phyloP scores from a whole-genome alignment of 2,329 filamentous ascomycete species.

The Scopulariopsis brevicaulis region DNA sequence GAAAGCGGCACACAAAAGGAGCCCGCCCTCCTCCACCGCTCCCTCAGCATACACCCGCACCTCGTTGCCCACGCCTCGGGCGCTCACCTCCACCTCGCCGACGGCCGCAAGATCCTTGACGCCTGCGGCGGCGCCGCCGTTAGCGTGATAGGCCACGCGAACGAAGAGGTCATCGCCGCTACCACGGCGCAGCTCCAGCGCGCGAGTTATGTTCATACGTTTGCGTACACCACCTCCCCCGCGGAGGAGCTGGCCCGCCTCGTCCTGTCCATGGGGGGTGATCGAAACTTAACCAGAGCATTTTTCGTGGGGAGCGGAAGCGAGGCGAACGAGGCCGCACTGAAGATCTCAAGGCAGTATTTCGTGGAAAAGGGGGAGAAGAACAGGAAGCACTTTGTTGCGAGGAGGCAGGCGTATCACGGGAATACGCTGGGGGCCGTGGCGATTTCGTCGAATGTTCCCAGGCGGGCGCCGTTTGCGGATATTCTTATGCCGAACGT shows the following conservation, averaged over 20 bases:
- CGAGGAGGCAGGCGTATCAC: conserved; percentile 31
- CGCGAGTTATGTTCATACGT: conserved; percentile 31
- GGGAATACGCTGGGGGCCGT: conserved; percentile 51
- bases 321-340: conserved; percentile 31
- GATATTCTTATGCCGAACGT: conserved; percentile 41
- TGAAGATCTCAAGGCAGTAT: conserved; percentile 38
- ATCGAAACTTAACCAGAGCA: conserved; percentile 18
- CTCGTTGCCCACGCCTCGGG: conserved; percentile 3
- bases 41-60: not conserved
- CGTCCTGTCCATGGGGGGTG: conserved; percentile 24
- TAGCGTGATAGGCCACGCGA: conserved; percentile 57
- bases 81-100: conserved; percentile 11
- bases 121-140: conserved; percentile 65
- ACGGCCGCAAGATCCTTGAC: conserved; percentile 52
- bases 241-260: conserved; percentile 20
- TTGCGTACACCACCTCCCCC: conserved; percentile 35
- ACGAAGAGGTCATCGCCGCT: conserved; percentile 46
- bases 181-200: conserved; percentile 46
- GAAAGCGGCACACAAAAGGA: no score
- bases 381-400: conserved; percentile 24
- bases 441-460: conserved; percentile 48
- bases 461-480: conserved; percentile 49
- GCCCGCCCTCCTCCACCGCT: not conserved
- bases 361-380: conserved; percentile 25
- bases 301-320: conserved; percentile 34